Evolutionary conservation across 83 land plant species (phyloP), one percentile per base, ranked within the genome.

Genomic region (Thuja plicata): DNA sequence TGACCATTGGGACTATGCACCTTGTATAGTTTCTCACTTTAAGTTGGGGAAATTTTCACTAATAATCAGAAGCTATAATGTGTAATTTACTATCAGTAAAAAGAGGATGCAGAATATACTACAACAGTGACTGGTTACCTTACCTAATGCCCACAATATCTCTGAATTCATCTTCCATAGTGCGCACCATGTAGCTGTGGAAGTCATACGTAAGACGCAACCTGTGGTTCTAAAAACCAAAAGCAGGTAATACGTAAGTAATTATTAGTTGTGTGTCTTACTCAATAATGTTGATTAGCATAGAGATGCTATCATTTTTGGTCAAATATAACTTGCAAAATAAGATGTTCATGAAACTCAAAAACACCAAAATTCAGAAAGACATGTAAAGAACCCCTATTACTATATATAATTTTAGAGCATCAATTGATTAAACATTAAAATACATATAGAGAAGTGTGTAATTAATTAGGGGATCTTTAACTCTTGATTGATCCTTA

Each of bases 71-170:
- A 10, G 30, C 86, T 48, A 30, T 83, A 46, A 83, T 9, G 5
- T n/a, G 19, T 84, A 84, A 84, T 32, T 46, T 48, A 50, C 17
- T 3, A 46, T 45, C 46, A 79, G 27, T 6, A 79, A 46, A 27
- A 5, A 84, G 12, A 12, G 37, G 17, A 30, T 48, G 16, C 17
- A 87, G 10, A 38, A 71, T 60, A 46, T 60, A 62, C 1, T 11
- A 40, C 43, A 87, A 62, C 3, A 60, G 27, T 60, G n/a, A 60
- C 7, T 87, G 55, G n/a, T 57, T 12, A n/a, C 21, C 34, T 30
- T 92, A 96, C 97, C 97, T 95, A 48, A 96, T 96, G 2, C 97
- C 97, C n/a, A 96, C 94, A 85, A 94, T 95, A 24, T 92, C 94
- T 84, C 93, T 93, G 85, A 93, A 95, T 83, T 96, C 97, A 88